Evolutionary conservation across 2,329 filamentous ascomycete genomes (phyloP).

Genomic region (Annulohypoxylon truncatum): DNA sequence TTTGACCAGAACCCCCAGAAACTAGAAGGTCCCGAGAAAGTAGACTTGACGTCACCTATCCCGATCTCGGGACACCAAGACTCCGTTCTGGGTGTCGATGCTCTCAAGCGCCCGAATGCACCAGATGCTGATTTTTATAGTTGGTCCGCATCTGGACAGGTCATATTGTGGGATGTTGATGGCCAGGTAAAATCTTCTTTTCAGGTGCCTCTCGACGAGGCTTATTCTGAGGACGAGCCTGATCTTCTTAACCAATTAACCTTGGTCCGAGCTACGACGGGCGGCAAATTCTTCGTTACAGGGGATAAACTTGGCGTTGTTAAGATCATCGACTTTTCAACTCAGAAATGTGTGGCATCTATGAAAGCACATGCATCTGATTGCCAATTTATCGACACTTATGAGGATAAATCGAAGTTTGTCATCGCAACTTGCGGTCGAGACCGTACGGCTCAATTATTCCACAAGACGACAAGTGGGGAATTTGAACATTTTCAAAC

Average conservation of each 20-base stretch:
- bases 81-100: slow-evolving; percentile 77
- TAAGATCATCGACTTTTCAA: slow-evolving; percentile 72
- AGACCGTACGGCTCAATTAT: slow-evolving; percentile 95
- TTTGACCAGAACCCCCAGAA: slow-evolving; percentile 58
- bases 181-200: slow-evolving; percentile 75
- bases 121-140: slow-evolving; percentile 82
- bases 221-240: slow-evolving; percentile 60
- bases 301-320: slow-evolving; percentile 91
- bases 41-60: slow-evolving; percentile 56
- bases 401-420: slow-evolving; percentile 69
- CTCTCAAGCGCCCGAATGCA: slow-evolving; percentile 69
- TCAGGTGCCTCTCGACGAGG: slow-evolving; percentile 76
- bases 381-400: slow-evolving; percentile 82
- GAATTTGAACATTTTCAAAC: slow-evolving; percentile 87
- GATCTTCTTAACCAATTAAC: slow-evolving; percentile 69
- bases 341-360: slow-evolving; percentile 72
- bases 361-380: slow-evolving; percentile 89
- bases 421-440: slow-evolving; percentile 86
- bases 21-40: slow-evolving; percentile 55
- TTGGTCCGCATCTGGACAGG: slow-evolving; percentile 83
- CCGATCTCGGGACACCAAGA: slow-evolving; percentile 73
- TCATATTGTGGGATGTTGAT: slow-evolving; percentile 84
- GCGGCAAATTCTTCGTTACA: slow-evolving; percentile 76
- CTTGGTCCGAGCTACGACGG: slow-evolving; percentile 68
- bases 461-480: slow-evolving; percentile 68